phyloP scores from a whole-genome alignment of 139 green algal species.

The Micromonas pusilla region DNA sequence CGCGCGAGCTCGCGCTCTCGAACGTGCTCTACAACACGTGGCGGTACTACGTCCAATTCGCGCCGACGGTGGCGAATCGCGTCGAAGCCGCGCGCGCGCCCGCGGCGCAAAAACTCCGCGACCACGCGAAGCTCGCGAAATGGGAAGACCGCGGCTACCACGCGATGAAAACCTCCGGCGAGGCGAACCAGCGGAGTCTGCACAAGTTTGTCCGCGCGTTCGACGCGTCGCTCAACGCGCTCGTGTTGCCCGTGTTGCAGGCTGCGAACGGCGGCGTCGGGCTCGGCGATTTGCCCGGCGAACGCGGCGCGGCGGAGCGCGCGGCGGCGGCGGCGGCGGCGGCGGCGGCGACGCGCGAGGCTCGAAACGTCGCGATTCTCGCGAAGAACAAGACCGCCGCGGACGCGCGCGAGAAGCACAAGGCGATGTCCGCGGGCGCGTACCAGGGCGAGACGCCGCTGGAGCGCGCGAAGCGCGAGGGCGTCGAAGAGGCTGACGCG shows the following conservation, averaged over 20 bases:
- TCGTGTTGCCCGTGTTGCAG: conserved; percentile 18
- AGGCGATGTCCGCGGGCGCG: neutral
- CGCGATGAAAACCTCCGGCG: conserved; percentile 57
- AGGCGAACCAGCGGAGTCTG: conserved; percentile 82
- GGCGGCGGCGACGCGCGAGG: neutral
- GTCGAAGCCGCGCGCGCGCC: conserved; percentile 45
- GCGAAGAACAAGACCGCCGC: neutral
- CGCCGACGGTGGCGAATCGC: conserved; percentile 37
- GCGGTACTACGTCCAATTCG: conserved; percentile 81
- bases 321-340: neutral
- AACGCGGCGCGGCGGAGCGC: neutral
- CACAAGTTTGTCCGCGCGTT: conserved; percentile 41
- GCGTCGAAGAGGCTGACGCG: neutral
- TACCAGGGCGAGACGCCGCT: neutral
- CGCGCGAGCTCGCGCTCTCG: conserved; percentile 1
- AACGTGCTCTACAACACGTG: conserved; percentile 61
- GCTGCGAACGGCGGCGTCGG: neutral
- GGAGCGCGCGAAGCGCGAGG: neutral
- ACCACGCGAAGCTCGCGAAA: conserved; percentile 89
- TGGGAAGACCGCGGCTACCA: conserved; percentile 97
- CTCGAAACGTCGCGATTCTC: neutral
- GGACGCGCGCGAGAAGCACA: neutral
- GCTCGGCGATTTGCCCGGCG: neutral
- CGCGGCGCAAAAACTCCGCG: conserved; percentile 74
- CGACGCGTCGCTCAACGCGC: neutral